Evolutionary conservation across 345 rosid genomes (phyloP).

Genomic region (Psidium guajava): DNA sequence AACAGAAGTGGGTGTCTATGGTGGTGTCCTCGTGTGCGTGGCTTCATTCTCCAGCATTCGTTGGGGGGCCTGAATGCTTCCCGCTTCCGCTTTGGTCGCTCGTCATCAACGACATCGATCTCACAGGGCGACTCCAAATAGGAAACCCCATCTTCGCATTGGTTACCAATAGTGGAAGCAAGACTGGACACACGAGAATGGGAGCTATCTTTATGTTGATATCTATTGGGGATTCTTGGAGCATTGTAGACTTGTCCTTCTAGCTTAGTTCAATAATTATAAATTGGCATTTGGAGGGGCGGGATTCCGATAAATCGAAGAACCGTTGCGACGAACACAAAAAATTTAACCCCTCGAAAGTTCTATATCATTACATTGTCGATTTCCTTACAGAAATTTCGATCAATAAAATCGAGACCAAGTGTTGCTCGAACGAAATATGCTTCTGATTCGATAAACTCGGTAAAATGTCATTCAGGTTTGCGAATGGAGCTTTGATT

Average conservation of each 20-base stretch:
- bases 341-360: not conserved
- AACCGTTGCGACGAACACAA: not conserved
- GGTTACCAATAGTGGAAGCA: not conserved
- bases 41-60: slow-evolving; percentile 9
- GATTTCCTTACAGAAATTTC: not conserved
- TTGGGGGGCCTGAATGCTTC: not conserved
- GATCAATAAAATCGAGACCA: not conserved
- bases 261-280: not conserved
- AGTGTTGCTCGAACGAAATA: not conserved
- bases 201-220: not conserved
- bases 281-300: not conserved
- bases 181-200: not conserved
- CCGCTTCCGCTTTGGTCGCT: not conserved
- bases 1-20: not conserved
- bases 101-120: not conserved
- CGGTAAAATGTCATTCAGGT: not conserved
- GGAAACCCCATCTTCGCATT: not conserved
- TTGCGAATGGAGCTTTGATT: not conserved
- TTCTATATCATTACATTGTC: not conserved
- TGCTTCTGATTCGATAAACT: not conserved
- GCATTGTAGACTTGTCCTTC: not conserved
- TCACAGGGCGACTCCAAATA: not conserved
- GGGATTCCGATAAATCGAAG: not conserved
- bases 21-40: slow-evolving; percentile 19
- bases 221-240: not conserved